phyloP scores from a whole-genome alignment of 306 rosid species.

The Vicia faba region DNA sequence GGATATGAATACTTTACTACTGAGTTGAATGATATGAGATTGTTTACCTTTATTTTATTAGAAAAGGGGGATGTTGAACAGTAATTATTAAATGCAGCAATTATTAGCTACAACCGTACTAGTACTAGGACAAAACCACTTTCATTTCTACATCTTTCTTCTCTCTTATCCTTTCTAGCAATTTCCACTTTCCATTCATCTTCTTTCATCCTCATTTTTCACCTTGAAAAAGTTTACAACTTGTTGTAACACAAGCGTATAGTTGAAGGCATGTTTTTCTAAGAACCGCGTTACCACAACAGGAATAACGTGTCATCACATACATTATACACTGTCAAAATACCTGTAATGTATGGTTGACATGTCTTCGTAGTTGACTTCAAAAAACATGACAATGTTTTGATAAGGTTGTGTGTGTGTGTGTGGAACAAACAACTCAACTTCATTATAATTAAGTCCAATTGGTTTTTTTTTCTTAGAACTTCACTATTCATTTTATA shows the following conservation, averaged over 20 bases:
- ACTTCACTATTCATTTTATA: conserved; percentile 17
- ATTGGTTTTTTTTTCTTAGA: not conserved
- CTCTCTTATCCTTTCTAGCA: not conserved
- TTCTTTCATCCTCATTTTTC: not conserved
- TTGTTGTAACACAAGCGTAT: not conserved
- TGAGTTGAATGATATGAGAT: no score
- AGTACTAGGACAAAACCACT: not conserved
- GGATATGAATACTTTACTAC: no score
- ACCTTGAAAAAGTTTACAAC: not conserved
- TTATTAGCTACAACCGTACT: conserved; percentile 29
- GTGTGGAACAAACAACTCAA: conserved; percentile 13
- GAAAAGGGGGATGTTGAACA: conserved; percentile 1
- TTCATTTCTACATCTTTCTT: not conserved
- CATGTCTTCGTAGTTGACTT: conserved; percentile 27
- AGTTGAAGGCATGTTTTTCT: conserved; percentile 20
- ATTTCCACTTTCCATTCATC: not conserved
- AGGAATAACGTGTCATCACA: conserved; percentile 9
- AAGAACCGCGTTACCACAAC: conserved; percentile 26
- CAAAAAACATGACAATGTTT: not conserved
- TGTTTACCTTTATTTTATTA: no score
- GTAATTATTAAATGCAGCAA: conserved; percentile 33
- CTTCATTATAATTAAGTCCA: conserved; percentile 2
- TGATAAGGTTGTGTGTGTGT: conserved; percentile 4
- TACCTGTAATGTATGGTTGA: conserved; percentile 30
- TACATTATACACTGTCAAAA: not conserved